Evolutionary conservation across 2,329 filamentous ascomycete species (phyloP), one percentile per base, ranked within the genome.

Genomic region (Aspergillus piperis): DNA sequence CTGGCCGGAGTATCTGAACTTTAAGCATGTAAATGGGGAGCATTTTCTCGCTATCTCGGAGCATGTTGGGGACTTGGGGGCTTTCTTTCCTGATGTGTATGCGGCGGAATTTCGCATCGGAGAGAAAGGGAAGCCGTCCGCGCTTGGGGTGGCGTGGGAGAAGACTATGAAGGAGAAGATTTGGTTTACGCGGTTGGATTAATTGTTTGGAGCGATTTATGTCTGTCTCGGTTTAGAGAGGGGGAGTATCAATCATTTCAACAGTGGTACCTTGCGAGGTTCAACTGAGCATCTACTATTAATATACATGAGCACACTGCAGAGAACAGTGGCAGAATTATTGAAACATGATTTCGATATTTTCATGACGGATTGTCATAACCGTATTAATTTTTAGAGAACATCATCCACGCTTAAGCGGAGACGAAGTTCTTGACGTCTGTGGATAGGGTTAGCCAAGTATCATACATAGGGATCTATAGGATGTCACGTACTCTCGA

Each of bases 401-500:
- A n/a, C 11, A 23, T 10, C 25, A 7, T 53, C 38, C 21, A 39
- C 39, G 54, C 59, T 75, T 77, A 92, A 62, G 87, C 88, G 75
- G 90, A 89, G 67, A 97, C 83, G 74, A 98, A 97, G 64, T 80
- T 82, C 87, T 94, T 95, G 78, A 97, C 85, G 74, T 90, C 90
- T 85, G 48, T 8, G 52, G 57, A 53, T 39, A 36, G 3, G 3
- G 53, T 68, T 66, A 67, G 65, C 48, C 23, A 41, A n/a, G 17
- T 50, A 23, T 25, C 15, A 10, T 8, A 19, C 1, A n/a, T n/a
- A 49, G 10, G 1, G 36, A 36, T 13, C 32, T 36, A 27, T 19
- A 21, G 51, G 58, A 52, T 52, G 58, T 30, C 57, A 71, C 83
- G 77, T 77, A 85, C 84, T 87, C 77, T 88, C 85, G 77, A 99